Conservation (phyloP, 1,284 basidiomycete genomes). For the Gomphus sp. region DNA sequence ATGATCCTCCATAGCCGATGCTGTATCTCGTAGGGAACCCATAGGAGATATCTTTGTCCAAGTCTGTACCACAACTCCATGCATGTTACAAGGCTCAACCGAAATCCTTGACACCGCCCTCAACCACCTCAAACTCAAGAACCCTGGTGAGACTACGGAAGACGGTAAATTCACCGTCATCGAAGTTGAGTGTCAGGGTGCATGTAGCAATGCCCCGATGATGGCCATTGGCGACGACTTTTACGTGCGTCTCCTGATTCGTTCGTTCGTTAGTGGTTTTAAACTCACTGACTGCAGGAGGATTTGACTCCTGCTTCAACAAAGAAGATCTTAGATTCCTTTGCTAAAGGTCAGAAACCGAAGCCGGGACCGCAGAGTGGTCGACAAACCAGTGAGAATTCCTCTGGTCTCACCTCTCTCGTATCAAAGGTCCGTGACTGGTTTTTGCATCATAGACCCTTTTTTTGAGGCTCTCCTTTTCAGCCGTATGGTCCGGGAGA, state of each 20-base stretch:
- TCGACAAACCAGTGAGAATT: conserved; percentile 83
- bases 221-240: conserved; percentile 94
- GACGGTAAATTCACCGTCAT: conserved; percentile 97
- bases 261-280: neutral
- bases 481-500: conserved; percentile 94
- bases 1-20: neutral
- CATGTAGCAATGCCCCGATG: conserved; percentile 99
- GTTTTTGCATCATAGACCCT: conserved; percentile 17
- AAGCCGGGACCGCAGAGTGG: conserved; percentile 89
- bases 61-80: conserved; percentile 98
- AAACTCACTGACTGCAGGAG: conserved; percentile 49
- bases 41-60: conserved; percentile 94
- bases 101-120: conserved; percentile 85
- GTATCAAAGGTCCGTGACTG: conserved; percentile 55
- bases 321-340: conserved; percentile 79
- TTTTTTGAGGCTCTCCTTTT: neutral
- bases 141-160: conserved; percentile 85
- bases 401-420: conserved; percentile 80
- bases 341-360: conserved; percentile 80
- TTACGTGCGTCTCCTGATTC: conserved; percentile 48
- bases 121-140: conserved; percentile 74
- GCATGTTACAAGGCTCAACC: conserved; percentile 91
- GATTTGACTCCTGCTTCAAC: conserved; percentile 92
- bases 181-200: conserved; percentile 97
- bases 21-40: conserved; percentile 58